Evolutionary conservation across 1,284 basidiomycete genomes (phyloP), one percentile per base, ranked within the genome.

Genomic region (Sporisorium iseilematis-ciliati): DNA sequence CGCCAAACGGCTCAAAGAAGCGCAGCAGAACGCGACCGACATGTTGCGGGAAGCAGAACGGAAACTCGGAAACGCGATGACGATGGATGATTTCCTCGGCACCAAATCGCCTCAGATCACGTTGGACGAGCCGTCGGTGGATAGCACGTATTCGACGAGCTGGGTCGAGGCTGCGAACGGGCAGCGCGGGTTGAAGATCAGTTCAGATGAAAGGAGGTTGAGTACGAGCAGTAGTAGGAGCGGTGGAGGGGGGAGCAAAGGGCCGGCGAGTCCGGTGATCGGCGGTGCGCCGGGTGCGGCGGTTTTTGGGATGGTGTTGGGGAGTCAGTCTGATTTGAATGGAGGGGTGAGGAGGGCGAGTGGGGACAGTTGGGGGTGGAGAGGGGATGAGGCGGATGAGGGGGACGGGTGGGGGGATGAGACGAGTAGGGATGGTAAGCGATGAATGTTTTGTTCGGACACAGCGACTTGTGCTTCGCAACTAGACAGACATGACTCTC

Each of bases 1-100:
- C n/a, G 41, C 68, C 18, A 65, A 57, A 50, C 60, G 61, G 1
- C 41, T 76, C 62, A 68, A 66, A 16, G 65, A 72, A 50, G 74
- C 74, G 0, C 51, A 58, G 4, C 42, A 60, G 7, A 63, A 63
- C 31, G 74, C 74, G 0, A 65, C 57, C 6, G 74, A 76, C 23
- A 25, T 76, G 10, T 59, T 76, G 6, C 41, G 56, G 1, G 68
- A 72, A 40, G 74, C 69, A 0, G 74, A 76, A n/a, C 41, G 65
- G 8, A 71, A 72, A 20, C 46, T 76, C 11, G 74, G 74, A 21
- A 71, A 65, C 23, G 74, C 74, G 11, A 68, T 76, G 69, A 69
- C 65, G 21, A 60, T 76, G 16, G 74, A 76, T 16, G 74, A 76
- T 2, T 46, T 76, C 2, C 42, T 75, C 1, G 52, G 56, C 29